Conservation (phyloP, 305 asterid genomes). For the Ilex paraguariensis region DNA sequence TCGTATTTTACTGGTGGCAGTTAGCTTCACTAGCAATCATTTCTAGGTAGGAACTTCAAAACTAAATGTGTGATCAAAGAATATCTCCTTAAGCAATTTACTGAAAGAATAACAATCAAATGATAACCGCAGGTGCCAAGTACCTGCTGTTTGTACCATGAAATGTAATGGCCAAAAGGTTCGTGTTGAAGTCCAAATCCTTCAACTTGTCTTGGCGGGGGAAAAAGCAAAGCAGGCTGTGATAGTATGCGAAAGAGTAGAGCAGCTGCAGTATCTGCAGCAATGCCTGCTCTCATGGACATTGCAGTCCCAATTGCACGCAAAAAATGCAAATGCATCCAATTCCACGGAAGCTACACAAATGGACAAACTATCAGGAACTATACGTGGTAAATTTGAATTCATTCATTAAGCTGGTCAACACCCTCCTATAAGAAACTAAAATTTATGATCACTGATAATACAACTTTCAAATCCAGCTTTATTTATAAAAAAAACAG, state of each 20-base stretch:
- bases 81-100: conserved; percentile 11
- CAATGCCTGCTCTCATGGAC: conserved; percentile 98
- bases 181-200: conserved; percentile 74
- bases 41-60: no score
- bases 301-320: conserved; percentile 98
- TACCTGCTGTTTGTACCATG: conserved; percentile 70
- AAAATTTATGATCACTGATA: no score
- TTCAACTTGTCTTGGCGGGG: conserved; percentile 88
- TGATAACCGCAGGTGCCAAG: conserved; percentile 14
- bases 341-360: conserved; percentile 90
- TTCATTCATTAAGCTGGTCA: no score
- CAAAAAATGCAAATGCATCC: conserved; percentile 99
- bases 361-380: no score
- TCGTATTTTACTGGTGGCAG: neutral
- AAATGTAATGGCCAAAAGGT: conserved; percentile 54
- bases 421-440: no score
- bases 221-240: conserved; percentile 95
- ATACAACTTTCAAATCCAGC: no score
- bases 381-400: no score
- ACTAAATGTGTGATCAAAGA: neutral
- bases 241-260: conserved; percentile 94
- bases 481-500: no score
- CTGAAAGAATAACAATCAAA: neutral
- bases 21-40: no score
- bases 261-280: conserved; percentile 99